phyloP scores from a whole-genome alignment of 75 land plant genomes.

The Selaginella tamariscina region DNA sequence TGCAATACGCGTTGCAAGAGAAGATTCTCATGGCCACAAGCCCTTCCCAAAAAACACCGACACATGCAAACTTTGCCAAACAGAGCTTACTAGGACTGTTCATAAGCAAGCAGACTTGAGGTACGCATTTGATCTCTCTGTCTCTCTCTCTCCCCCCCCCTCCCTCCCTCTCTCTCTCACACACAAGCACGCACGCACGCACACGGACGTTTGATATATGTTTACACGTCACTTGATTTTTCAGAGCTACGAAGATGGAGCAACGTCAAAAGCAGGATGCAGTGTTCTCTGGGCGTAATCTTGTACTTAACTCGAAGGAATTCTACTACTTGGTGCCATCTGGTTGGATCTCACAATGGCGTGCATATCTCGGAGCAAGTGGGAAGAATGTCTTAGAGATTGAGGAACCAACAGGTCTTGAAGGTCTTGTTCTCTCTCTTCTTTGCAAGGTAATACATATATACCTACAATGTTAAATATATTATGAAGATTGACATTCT shows the following conservation, averaged over 20 bases:
- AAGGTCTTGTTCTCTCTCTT: slow-evolving; percentile 44
- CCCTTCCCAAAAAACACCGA: slow-evolving; percentile 44
- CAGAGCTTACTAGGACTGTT: slow-evolving; percentile 43
- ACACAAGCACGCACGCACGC: too few relatives aligned
- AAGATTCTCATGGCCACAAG: slow-evolving; percentile 32
- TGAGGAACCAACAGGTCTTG: slow-evolving; percentile 55
- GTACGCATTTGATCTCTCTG: slow-evolving; percentile 20
- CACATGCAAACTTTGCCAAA: slow-evolving; percentile 50
- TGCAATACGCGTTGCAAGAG: slow-evolving; percentile 38
- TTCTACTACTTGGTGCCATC: slow-evolving; percentile 74
- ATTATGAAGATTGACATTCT: too few relatives aligned
- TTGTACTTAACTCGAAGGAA: slow-evolving; percentile 36
- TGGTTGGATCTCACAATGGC: slow-evolving; percentile 75
- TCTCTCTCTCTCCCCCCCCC: too few relatives aligned
- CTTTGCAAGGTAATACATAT: slow-evolving; percentile 45
- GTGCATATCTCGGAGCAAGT: slow-evolving; percentile 50
- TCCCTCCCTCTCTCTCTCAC: too few relatives aligned
- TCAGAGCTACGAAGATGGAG: slow-evolving; percentile 64
- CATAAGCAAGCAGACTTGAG: slow-evolving; percentile 51
- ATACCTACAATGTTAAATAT: too few relatives aligned
- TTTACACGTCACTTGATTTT: background rate
- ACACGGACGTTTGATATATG: too few relatives aligned
- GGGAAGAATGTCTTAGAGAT: slow-evolving; percentile 45
- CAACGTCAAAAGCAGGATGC: slow-evolving; percentile 85
- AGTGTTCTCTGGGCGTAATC: slow-evolving; percentile 41